A percentile compares a stretch with the other conserved stretches of the same genome.
phyloP scores from a whole-genome alignment of 2,329 filamentous ascomycete species.

The Biscogniauxia marginata region DNA sequence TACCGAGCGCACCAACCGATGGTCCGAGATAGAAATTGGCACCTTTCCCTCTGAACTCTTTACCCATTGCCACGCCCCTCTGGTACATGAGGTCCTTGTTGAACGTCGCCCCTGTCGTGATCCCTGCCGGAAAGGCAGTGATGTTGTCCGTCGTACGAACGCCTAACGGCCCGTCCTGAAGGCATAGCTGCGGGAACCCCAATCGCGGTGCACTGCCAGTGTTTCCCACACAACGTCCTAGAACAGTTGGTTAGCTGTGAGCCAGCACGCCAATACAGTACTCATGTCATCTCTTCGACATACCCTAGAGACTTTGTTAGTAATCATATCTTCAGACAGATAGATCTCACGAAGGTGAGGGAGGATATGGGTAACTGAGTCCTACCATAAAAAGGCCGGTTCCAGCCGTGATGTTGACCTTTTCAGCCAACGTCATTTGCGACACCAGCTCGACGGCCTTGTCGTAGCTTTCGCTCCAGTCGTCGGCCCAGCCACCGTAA shows the following conservation, averaged over 20 bases:
- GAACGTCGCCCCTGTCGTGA: conserved; percentile 72
- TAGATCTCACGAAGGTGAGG: too few relatives aligned
- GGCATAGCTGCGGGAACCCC: conserved; percentile 69
- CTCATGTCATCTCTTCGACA: conserved; percentile 1
- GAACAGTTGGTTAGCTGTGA: conserved; percentile 7
- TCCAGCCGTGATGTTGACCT: conserved; percentile 73
- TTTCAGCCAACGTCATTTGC: conserved; percentile 77
- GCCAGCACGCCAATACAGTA: background rate
- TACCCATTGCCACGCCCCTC: conserved; percentile 65
- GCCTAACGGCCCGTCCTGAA: conserved; percentile 71
- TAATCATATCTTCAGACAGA: background rate
- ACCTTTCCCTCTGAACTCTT: conserved; percentile 72
- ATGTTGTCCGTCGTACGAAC: conserved; percentile 71
- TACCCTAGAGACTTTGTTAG: conserved; percentile 12
- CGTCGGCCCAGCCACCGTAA: conserved; percentile 66
- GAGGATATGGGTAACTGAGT: too few relatives aligned
- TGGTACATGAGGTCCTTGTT: conserved; percentile 70
- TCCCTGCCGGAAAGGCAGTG: conserved; percentile 77
- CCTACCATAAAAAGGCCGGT: conserved; percentile 68
- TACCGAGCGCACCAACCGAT: conserved; percentile 67
- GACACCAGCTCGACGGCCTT: conserved; percentile 68
- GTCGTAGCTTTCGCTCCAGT: conserved; percentile 68
- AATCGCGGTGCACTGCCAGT: conserved; percentile 69
- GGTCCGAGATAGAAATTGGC: conserved; percentile 71
- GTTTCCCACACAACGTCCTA: conserved; percentile 70